Base-by-base conservation (phyloP, 2,329 filamentous ascomycete genomes). In the Fusarium globosum region DNA sequence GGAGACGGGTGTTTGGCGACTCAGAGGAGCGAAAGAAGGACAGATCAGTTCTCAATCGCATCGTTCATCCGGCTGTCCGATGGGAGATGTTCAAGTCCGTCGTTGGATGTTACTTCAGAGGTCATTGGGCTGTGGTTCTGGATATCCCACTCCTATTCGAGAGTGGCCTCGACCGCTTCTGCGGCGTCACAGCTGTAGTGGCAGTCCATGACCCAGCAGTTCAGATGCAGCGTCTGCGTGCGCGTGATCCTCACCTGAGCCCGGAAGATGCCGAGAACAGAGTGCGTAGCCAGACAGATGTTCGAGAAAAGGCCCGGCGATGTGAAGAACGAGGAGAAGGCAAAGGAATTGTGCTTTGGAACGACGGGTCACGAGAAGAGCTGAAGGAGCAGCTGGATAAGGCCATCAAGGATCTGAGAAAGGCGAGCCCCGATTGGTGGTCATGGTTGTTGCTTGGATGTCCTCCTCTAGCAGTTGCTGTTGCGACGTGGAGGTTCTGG, bases 141-240 rank as follows among this genome's bases (percentile, higher is more conserved):
- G 96, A 99, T 80, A 92, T 99, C 14, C 96, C 96, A 58, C 85
- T 99, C 61, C 87, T 99, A 46, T 98, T 98, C 77, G 96, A 99
- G 86, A 92, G 91, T 76, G 90, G 91, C 6, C 91, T 97, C 82
- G 96, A 99, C 82, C 86, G 90, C 45, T 89, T 97, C 74, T 98
- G 95, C 79, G 95, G 95, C 8, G 91, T 91, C 1, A 93, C 97
- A 21, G 83, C 97, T 68, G 95, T 99, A 0, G 96, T 98, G 4
- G 95, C 92, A 0, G 95, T 98, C 26, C 86, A 84, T 16, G 94
- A 97, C 76, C 92, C 94, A 0, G 89, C 87, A 70, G 88, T 95
- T 52, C 96, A 99, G 86, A 96, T 98, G 89, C 84, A 88, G 79
- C 86, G 96, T 65, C 83, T 99, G 67, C 88, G 91, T 76, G 90